Conservation (phyloP, 306 rosid species). For the Trifolium repens region DNA sequence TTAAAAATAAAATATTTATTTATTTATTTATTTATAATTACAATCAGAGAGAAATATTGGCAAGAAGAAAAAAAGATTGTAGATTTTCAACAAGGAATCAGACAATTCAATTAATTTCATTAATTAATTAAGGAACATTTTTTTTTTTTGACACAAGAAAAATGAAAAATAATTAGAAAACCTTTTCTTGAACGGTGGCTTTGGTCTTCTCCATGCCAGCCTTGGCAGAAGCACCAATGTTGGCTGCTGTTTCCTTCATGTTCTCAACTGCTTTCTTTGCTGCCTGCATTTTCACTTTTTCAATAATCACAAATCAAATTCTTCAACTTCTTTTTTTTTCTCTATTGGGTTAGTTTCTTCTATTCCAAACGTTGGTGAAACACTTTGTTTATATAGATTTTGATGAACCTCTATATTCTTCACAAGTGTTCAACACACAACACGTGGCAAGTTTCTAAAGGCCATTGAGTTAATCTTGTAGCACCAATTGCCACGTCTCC, state of each 20-base stretch:
- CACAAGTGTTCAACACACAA: slow-evolving; percentile 20
- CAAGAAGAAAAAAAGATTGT: no score
- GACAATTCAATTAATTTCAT: no score
- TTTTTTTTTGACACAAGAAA: no score
- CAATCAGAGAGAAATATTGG: no score
- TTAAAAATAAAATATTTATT: no score
- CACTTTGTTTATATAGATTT: background rate
- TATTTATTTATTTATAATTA: no score
- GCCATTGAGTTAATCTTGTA: background rate
- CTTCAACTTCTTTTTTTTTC: background rate
- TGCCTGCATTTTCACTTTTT: slow-evolving; percentile 52
- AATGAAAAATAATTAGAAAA: background rate
- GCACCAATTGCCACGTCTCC: slow-evolving; percentile 29
- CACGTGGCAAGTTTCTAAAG: slow-evolving; percentile 28
- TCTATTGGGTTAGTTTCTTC: background rate
- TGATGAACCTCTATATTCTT: background rate
- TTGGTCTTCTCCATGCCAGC: slow-evolving; percentile 82
- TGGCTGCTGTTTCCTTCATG: slow-evolving; percentile 67
- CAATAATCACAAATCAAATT: background rate
- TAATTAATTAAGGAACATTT: no score
- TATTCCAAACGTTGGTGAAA: background rate
- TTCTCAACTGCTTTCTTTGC: slow-evolving; percentile 59
- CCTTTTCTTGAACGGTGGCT: slow-evolving; percentile 80
- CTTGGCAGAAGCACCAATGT: slow-evolving; percentile 75
- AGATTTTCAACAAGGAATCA: no score